These are phyloP conservation scores for Colletotrichum zoysiae DNA, from an alignment of 2,329 filamentous ascomycete genomes.

Conservation along the genomic window DNA sequence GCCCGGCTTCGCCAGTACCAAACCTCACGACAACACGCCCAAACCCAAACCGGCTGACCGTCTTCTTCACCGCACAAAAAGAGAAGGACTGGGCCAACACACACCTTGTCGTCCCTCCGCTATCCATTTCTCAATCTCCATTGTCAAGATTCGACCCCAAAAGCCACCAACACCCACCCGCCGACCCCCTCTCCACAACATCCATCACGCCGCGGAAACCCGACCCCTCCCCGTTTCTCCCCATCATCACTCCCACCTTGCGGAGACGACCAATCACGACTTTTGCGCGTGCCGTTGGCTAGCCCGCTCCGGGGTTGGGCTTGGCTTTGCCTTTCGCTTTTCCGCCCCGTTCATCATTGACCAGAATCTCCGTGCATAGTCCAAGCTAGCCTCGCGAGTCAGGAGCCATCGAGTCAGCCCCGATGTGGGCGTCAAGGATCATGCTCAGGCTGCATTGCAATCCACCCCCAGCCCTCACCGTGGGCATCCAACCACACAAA, in stretches of 20 bases:
- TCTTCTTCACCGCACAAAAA: slow-evolving; percentile 35
- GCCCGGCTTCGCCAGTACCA: slow-evolving; percentile 2
- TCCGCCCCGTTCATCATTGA: slow-evolving; percentile 15
- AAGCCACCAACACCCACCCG: neutral
- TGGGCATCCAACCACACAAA: slow-evolving; percentile 37
- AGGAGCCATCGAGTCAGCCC: slow-evolving; percentile 38
- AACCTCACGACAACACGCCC: slow-evolving; percentile 13
- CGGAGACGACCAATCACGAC: slow-evolving; percentile 32
- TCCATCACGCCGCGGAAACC: slow-evolving; percentile 26
- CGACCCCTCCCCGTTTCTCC: slow-evolving; percentile 9
- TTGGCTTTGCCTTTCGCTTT: slow-evolving; percentile 11
- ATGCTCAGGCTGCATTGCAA: slow-evolving; percentile 22
- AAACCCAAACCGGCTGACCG: slow-evolving; percentile 24
- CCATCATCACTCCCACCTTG: slow-evolving; percentile 27
- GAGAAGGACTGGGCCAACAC: neutral
- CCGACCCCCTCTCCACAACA: slow-evolving; percentile 21
- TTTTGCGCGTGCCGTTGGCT: slow-evolving; percentile 26
- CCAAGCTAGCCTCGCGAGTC: slow-evolving; percentile 37
- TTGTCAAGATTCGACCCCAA: slow-evolving; percentile 19
- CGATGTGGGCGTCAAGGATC: slow-evolving; percentile 37
- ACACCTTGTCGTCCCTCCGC: slow-evolving; percentile 30
- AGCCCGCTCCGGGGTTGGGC: slow-evolving; percentile 24
- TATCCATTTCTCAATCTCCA: slow-evolving; percentile 12
- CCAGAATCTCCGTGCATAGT: neutral
- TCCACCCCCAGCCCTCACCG: slow-evolving; percentile 15